Evolutionary conservation across 257 asterid species (phyloP).

Genomic region (Salvia rosmarinus): DNA sequence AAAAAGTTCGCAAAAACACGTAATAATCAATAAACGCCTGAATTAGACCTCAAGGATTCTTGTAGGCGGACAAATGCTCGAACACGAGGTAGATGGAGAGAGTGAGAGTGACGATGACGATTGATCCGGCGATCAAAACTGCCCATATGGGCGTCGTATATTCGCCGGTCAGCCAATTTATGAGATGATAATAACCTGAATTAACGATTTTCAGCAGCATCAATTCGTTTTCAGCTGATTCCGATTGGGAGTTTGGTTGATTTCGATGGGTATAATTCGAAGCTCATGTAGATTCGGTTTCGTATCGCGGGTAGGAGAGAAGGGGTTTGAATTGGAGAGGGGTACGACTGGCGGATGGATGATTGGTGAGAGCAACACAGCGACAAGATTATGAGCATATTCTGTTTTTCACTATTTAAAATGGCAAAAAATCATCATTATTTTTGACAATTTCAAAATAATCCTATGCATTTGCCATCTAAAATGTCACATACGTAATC

Average conservation of each 20-base stretch:
- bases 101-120: slow-evolving; percentile 58
- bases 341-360: slow-evolving; percentile 35
- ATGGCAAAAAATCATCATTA: neutral
- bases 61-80: slow-evolving; percentile 91
- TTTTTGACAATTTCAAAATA: too few relatives aligned
- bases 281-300: slow-evolving; percentile 40
- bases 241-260: slow-evolving; percentile 28
- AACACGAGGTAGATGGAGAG: slow-evolving; percentile 76
- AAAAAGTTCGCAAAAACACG: neutral
- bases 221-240: slow-evolving; percentile 46
- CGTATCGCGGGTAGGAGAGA: slow-evolving; percentile 29
- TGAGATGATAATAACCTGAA: slow-evolving; percentile 45
- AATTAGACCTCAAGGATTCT: slow-evolving; percentile 79
- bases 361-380: slow-evolving; percentile 29
- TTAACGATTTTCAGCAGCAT: slow-evolving; percentile 66
- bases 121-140: slow-evolving; percentile 67
- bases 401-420: slow-evolving; percentile 1
- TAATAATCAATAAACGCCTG: neutral
- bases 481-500: too few relatives aligned
- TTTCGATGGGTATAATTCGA: slow-evolving; percentile 31
- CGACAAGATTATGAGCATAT: slow-evolving; percentile 34
- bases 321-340: slow-evolving; percentile 39
- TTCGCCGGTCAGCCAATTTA: slow-evolving; percentile 45
- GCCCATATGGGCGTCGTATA: slow-evolving; percentile 92
- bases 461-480: too few relatives aligned